Conservation (phyloP, 2,329 filamentous ascomycete species). For the Fusarium tjaetaba region DNA sequence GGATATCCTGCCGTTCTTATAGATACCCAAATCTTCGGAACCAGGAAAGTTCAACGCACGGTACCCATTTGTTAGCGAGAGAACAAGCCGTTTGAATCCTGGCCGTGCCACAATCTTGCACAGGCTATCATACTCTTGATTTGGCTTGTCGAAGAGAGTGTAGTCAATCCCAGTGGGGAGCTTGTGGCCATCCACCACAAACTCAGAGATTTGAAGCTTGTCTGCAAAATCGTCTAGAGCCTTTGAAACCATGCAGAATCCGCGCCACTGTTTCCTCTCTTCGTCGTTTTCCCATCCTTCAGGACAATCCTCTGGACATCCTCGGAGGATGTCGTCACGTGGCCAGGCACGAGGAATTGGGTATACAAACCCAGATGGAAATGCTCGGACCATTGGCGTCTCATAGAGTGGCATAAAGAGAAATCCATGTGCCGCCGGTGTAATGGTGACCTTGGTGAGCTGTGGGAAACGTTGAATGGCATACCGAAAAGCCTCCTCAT, state of each 20-base stretch:
- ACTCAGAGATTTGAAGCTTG: background rate
- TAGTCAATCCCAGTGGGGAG: background rate
- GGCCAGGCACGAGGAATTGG: background rate
- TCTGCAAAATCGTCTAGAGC: background rate
- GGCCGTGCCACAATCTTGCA: background rate
- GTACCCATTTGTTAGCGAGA: background rate
- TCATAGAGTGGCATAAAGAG: background rate
- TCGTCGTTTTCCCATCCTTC: background rate
- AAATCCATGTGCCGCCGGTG: background rate
- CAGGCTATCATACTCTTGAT: background rate
- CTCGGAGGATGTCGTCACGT: background rate
- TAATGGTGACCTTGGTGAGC: background rate
- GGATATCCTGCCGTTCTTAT: background rate
- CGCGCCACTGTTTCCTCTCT: background rate
- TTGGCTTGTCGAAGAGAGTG: background rate
- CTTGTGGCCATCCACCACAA: background rate
- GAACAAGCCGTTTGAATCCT: background rate
- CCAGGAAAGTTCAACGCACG: background rate
- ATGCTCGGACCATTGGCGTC: slow-evolving; percentile 7
- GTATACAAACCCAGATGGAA: slow-evolving; percentile 4
- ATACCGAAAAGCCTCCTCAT: slow-evolving; percentile 5
- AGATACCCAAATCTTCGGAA: background rate
- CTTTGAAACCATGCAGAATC: background rate
- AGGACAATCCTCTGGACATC: background rate
- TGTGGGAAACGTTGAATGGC: background rate